Conservation (phyloP, 352 stramenopile species). For the Phytophthora hibernalis region DNA sequence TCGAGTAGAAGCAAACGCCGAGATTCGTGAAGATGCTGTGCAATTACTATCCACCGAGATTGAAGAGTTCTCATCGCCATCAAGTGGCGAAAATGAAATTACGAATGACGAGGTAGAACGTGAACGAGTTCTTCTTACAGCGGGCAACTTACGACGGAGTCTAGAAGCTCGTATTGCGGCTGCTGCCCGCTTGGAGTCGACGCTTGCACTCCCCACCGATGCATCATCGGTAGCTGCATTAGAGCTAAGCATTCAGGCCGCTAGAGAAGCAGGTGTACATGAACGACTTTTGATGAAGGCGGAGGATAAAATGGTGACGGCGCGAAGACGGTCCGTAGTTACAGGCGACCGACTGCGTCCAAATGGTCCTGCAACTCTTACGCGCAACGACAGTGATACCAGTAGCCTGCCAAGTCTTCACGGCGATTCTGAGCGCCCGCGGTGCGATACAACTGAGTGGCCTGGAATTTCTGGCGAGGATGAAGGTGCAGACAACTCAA, state of each 20-base stretch:
- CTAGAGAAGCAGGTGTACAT: slow-evolving; percentile 64
- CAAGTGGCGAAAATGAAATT: slow-evolving; percentile 30
- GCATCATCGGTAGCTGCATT: slow-evolving; percentile 56
- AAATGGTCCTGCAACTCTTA: slow-evolving; percentile 29
- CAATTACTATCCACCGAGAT: slow-evolving; percentile 60
- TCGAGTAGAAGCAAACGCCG: slow-evolving; percentile 54
- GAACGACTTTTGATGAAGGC: slow-evolving; percentile 66
- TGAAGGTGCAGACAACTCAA: slow-evolving; percentile 38
- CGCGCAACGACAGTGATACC: slow-evolving; percentile 35
- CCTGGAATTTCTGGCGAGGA: slow-evolving; percentile 36
- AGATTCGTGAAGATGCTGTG: slow-evolving; percentile 69
- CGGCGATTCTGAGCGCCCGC: slow-evolving; percentile 27
- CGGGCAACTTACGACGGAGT: slow-evolving; percentile 53
- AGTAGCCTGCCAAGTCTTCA: slow-evolving; percentile 34
- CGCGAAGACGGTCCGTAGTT: slow-evolving; percentile 30
- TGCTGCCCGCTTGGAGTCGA: slow-evolving; percentile 53
- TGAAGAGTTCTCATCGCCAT: slow-evolving; percentile 51
- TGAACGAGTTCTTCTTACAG: slow-evolving; percentile 49
- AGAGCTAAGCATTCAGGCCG: slow-evolving; percentile 63
- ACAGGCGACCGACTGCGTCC: slow-evolving; percentile 32
- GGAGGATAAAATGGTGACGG: slow-evolving; percentile 60
- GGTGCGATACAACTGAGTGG: slow-evolving; percentile 60
- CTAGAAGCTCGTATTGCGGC: slow-evolving; percentile 60
- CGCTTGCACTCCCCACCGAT: slow-evolving; percentile 51
- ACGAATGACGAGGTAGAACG: slow-evolving; percentile 41